Percentiles rank a stretch among this genome's conserved stretches.
These are phyloP conservation scores for Coemansia sp. DNA, from an alignment of 192 early-diverging fungal genomes.

Conservation along the genomic window DNA sequence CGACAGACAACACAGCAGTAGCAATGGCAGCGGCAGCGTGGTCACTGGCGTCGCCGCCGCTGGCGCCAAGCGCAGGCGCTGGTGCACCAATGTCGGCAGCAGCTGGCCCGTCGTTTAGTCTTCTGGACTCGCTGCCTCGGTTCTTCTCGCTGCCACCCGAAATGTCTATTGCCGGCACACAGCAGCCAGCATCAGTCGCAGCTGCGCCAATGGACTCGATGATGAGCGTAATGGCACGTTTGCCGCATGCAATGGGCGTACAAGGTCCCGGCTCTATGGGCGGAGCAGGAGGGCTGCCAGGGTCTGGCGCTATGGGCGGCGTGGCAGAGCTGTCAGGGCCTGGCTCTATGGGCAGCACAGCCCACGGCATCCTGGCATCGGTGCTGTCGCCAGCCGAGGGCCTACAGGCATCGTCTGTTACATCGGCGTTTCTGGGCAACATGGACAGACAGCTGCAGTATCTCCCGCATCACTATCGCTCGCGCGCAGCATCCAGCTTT, in stretches of 20 bases:
- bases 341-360: background rate
- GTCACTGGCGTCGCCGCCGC: slow-evolving; percentile 24
- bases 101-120: slow-evolving; percentile 12
- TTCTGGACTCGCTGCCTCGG: slow-evolving; percentile 34
- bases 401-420: slow-evolving; percentile 8
- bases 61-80: background rate
- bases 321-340: background rate
- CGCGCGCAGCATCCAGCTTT: slow-evolving; percentile 14
- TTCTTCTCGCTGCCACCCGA: slow-evolving; percentile 28
- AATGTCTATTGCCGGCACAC: background rate
- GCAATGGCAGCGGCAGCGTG: slow-evolving; percentile 18
- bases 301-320: background rate
- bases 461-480: slow-evolving; percentile 3
- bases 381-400: slow-evolving; percentile 7
- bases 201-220: background rate
- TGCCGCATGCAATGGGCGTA: background rate
- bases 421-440: slow-evolving; percentile 18
- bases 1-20: background rate
- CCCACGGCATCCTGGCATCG: slow-evolving; percentile 8
- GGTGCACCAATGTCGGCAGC: background rate
- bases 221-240: slow-evolving; percentile 3
- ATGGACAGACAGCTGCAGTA: slow-evolving; percentile 16
- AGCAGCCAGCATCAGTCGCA: slow-evolving; percentile 7
- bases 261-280: background rate
- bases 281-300: background rate